These are phyloP conservation scores for Starmera dryadoides DNA, from an alignment of 805 yeast species.

Conservation along the genomic window DNA sequence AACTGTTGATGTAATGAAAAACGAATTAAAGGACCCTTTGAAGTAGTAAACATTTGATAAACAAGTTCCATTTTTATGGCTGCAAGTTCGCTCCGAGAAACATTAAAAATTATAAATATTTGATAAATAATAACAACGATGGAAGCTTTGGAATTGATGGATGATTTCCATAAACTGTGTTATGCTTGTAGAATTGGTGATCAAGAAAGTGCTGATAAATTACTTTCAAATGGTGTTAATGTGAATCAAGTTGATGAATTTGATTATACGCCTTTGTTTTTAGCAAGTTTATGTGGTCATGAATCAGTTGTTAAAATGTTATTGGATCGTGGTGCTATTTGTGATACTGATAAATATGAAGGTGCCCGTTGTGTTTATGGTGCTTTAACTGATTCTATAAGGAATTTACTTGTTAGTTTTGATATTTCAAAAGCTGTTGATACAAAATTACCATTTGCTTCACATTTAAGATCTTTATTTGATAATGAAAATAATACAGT, in stretches of 20 bases:
- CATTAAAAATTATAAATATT: too few relatives aligned
- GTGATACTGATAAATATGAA: slow-evolving; percentile 76
- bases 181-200: not conserved
- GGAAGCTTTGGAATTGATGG: too few relatives aligned
- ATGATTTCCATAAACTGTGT: not conserved
- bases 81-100: too few relatives aligned
- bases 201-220: not conserved
- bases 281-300: slow-evolving; percentile 75
- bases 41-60: too few relatives aligned
- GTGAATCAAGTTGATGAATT: slow-evolving; percentile 50
- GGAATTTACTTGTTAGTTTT: slow-evolving; percentile 48
- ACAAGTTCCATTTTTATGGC: too few relatives aligned
- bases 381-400: slow-evolving; percentile 60
- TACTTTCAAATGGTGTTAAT: not conserved
- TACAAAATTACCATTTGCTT: slow-evolving; percentile 62
- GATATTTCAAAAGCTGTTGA: slow-evolving; percentile 69
- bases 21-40: too few relatives aligned
- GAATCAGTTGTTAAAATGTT: slow-evolving; percentile 52
- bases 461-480: slow-evolving; percentile 49
- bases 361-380: slow-evolving; percentile 78
- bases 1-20: too few relatives aligned
- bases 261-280: slow-evolving; percentile 68
- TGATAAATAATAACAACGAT: too few relatives aligned
- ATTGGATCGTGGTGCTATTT: slow-evolving; percentile 61
- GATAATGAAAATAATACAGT: slow-evolving; percentile 16